Evolutionary conservation across 2,329 filamentous ascomycete species (phyloP), one percentile per base, ranked within the genome.

Genomic region (Onygenales sp.): DNA sequence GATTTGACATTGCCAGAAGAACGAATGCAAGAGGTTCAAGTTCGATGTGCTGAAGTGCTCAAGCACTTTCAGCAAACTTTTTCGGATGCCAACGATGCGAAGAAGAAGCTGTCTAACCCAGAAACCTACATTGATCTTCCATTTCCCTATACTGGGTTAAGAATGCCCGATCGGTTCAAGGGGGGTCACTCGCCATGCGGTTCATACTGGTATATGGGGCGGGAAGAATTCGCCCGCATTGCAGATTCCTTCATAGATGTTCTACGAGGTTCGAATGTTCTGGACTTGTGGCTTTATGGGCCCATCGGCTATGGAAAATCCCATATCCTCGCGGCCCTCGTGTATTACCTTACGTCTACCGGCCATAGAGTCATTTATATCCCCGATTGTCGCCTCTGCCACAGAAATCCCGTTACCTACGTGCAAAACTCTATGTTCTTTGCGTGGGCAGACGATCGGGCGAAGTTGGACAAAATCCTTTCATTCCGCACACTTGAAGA

Each of bases 221-320:
- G 50, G n/a, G 50, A 51, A 44, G 21, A 27, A 3, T 51, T 51
- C 21, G 7, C 50, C 8, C 8, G n/a, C 10, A 9, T 51, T 9
- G 11, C 44, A 7, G 50, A 44, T 21, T 9, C 36, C 2, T 51
- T 51, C 32, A 10, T 21, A n/a, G 14, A 21, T 11, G 8, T 9
- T 35, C 2, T 31, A 13, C 8, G 14, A 17, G 32, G 32, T 10
- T 31, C 13, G 9, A 44, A 44, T 21, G 9, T 7, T 13, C 2
- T 6, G 17, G 43, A 53, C 21, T 27, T 53, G 43, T 53, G 51
- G 51, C 9, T 53, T 13, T 53, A 53, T 36, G 44, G 51, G 2
- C 43, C 36, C 8, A 49, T 53, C 6, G 51, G 51, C 5, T 43
- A 53, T 42, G 43, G 51, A 27, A 53, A 49, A 42, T 53, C 51